Evolutionary conservation across 2,329 filamentous ascomycete genomes (phyloP).

Genomic region (Fusarium sp.): DNA sequence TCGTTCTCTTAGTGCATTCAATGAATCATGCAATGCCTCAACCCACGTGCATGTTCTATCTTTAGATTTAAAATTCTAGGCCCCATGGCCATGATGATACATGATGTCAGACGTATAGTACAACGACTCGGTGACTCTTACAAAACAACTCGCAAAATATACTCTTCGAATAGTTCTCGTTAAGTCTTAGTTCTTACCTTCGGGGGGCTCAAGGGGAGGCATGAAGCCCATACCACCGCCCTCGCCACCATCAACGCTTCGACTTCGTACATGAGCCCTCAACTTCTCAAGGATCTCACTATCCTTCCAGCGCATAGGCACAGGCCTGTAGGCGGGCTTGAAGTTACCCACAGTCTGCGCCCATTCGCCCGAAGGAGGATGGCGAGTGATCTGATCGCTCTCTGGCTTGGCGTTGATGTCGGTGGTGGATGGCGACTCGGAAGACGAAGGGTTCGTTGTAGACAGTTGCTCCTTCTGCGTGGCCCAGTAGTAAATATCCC

Average conservation of each 20-base stretch:
- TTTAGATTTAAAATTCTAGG: conserved; percentile 7
- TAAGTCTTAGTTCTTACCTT: conserved; percentile 1
- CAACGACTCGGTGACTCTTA: conserved; percentile 9
- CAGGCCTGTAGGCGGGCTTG: conserved; percentile 91
- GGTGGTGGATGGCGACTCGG: conserved; percentile 26
- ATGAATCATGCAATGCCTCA: conserved; percentile 20
- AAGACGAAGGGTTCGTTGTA: conserved; percentile 50
- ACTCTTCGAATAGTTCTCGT: background rate
- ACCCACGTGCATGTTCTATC: background rate
- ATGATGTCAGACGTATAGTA: conserved; percentile 28
- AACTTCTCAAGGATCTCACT: conserved; percentile 83
- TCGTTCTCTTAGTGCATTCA: background rate
- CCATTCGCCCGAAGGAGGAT: conserved; percentile 79
- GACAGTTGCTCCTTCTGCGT: conserved; percentile 78
- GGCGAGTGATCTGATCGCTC: conserved; percentile 49
- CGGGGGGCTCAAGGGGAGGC: conserved; percentile 56
- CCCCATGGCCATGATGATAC: conserved; percentile 18
- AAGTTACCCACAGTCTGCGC: conserved; percentile 95
- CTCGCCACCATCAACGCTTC: conserved; percentile 58
- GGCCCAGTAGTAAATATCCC: conserved; percentile 99
- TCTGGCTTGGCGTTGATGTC: conserved; percentile 36
- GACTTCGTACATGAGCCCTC: conserved; percentile 79
- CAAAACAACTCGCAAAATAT: background rate
- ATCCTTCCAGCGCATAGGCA: conserved; percentile 85
- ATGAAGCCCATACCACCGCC: conserved; percentile 67